phyloP scores from a whole-genome alignment of 2,329 filamentous ascomycete species.

The Fusarium sp. region DNA sequence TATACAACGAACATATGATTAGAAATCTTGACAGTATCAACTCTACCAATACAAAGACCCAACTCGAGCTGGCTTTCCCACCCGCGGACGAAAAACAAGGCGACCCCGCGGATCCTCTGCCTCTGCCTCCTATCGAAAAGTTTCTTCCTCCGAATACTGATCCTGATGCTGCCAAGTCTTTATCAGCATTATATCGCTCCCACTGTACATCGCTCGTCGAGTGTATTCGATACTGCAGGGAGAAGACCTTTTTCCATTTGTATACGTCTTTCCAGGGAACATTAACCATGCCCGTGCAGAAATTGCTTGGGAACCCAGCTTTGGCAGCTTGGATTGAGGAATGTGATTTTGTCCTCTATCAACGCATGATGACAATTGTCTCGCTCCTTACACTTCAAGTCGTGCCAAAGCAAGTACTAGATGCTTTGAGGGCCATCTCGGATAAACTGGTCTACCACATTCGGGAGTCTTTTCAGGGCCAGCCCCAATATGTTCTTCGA shows the following conservation, averaged over 20 bases:
- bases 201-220: conserved; percentile 97
- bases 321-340: conserved; percentile 94
- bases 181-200: conserved; percentile 89
- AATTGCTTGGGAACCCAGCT: conserved; percentile 83
- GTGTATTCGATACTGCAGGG: conserved; percentile 94
- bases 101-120: conserved; percentile 74
- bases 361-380: conserved; percentile 95
- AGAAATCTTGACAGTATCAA: conserved; percentile 68
- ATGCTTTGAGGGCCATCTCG: conserved; percentile 88
- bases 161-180: conserved; percentile 83
- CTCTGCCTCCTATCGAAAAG: conserved; percentile 85
- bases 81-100: conserved; percentile 63
- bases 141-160: conserved; percentile 88
- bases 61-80: conserved; percentile 70
- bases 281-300: conserved; percentile 95
- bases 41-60: conserved; percentile 67
- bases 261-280: conserved; percentile 97
- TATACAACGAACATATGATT: conserved; percentile 70
- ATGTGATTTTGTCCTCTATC: conserved; percentile 95
- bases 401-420: conserved; percentile 86
- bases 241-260: conserved; percentile 95
- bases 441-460: conserved; percentile 84
- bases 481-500: conserved; percentile 84
- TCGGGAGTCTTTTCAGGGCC: conserved; percentile 83
- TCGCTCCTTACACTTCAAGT: conserved; percentile 91